Evolutionary conservation across 805 yeast genomes (phyloP), one percentile per base, ranked within the genome.

Genomic region (Maudiozyma saulgeensis): DNA sequence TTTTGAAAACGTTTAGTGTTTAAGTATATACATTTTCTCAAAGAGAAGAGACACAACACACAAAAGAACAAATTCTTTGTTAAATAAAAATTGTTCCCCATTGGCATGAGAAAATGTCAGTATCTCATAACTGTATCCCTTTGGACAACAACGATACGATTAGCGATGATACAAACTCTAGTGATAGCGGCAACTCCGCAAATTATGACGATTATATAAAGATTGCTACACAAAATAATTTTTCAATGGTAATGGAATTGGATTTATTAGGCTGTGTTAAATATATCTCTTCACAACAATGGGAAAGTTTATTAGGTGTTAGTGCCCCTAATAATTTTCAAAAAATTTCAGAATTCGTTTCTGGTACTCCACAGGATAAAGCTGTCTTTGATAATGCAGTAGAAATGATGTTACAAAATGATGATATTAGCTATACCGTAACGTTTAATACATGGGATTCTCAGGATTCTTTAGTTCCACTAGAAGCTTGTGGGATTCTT

Each of bases 401-500:
- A 2, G 73, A 77, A 37, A 76, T 80, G 54, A 85, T 88, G 95
- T 70, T 78, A 55, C 57, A 67, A 3, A 90, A 87, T 60, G 89
- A 87, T 60, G 78, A 79, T 40, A 46, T 56, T 2, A 82, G 90
- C 56, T 88, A 86, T 58, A 77, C 87, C 54, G 88, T 88, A 2
- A 76, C 84, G 51, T 88, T 88, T 57, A 68, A 80, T 7, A 84
- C 59, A 1, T 49, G 40, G 15, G 45, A 53, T 37, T 47, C 46
- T 9, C 47, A 81, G 57, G 84, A 84, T 6, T 79, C 76, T 9
- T 68, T 77, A 15, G 77, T 82, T 8, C 91, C 87, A 55, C 69
- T 90, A 39, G 98, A 91, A 64, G 98, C 96, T 0, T 97, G 91
- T 61, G 99, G 99, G 2, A 83, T 93, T 9, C 65, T 91, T 19